Base-by-base conservation (phyloP, 495 filamentous ascomycete species). In the Xylaria venustula region DNA sequence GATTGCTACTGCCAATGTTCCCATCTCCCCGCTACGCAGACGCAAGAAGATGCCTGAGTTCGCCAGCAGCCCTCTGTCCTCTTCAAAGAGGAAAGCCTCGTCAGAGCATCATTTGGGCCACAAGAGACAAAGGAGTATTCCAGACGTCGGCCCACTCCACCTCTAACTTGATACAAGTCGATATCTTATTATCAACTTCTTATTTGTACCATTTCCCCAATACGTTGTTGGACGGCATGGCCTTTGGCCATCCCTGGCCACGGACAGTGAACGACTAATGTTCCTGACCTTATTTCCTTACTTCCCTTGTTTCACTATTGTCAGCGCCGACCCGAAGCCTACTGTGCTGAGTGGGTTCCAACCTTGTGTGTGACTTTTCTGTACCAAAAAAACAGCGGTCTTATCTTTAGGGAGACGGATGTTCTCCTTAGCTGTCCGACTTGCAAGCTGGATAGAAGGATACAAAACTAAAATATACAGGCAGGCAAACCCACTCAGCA, bases 11-110 rank as follows among this genome's bases (percentile, higher is more conserved):
- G 82, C 81, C 46, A 78, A 79, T n/a, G 71, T 78, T 3, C 81
- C 82, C 45, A 82, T 85, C 58, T 83, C 82, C 3, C 81, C 82
- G 3, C 67, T 77, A 47, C 77, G 82, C 23, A 77, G 78, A 54
- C 76, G 78, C 30, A 84, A 81, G 69, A 62, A 72, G 54, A 57
- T 72, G 58, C 64, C 71, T 7, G 65, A 71, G 17, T 68, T 73
- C 19, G 67, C 70, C 22, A 72, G 70, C 52, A 78, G 75, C 58
- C 76, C 79, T 34, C 71, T 77, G 14, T 57, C 68, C 14, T 55
- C 66, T 11, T 71, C 73, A 55, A 85, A 84, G 77, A 76, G 81
- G 28, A 83, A 83, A 63, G 76, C 78, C 47, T 65, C 78, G 20
- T 66, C 67, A 37, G 73, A 67, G 45, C 64, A 69, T 63, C 66